Base-by-base conservation (phyloP, 345 rosid genomes). In the Linum tenue region DNA sequence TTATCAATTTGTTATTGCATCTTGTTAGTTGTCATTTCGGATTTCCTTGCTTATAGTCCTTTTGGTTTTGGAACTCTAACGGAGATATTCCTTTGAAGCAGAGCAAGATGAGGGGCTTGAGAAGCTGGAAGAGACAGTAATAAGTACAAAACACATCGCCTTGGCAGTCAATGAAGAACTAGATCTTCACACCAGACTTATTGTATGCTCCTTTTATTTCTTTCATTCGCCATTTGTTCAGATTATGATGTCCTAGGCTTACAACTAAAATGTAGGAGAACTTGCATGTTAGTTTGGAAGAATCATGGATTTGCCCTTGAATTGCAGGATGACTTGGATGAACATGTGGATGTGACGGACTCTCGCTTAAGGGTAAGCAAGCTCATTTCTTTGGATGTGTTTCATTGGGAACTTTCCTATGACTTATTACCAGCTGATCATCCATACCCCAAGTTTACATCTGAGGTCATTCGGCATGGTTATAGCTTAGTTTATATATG, bases 41-140 rank as follows among this genome's bases (percentile, higher is more conserved):
- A 22, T 48, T 37, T 10, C 64, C 9, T 64, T 42, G 41, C 39
- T 57, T 38, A 10, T 5, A 38, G 4, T 67, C 42, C 68, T 56
- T 37, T 31, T 8, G 56, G 9, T 7, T 58, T 3, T 57, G 4
- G 37, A 22, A 15, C 37, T 57, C 1, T 7, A 44, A 8, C 12
- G 9, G 1, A 57, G 9, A 57, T 57, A 11, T 67, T 5, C 11
- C 37, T 64, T 63, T 60, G 37, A 55, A 82, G 66, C 88, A 94
- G 99, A 94, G 76, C 99, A 94, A 91, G 99, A 94, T 67, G 99
- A 94, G 69, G 99, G 95, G 60, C 96, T 94, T 69, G 99, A 83
- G 79, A 74, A 88, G 77, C 78, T 94, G 79, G 96, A 91, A 78
- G 92, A 75, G 69, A 85, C 97, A 2, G 94, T 88, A 42, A 78